phyloP scores from a whole-genome alignment of 2,329 filamentous ascomycete species.

The Aspergillus fijiensis region DNA sequence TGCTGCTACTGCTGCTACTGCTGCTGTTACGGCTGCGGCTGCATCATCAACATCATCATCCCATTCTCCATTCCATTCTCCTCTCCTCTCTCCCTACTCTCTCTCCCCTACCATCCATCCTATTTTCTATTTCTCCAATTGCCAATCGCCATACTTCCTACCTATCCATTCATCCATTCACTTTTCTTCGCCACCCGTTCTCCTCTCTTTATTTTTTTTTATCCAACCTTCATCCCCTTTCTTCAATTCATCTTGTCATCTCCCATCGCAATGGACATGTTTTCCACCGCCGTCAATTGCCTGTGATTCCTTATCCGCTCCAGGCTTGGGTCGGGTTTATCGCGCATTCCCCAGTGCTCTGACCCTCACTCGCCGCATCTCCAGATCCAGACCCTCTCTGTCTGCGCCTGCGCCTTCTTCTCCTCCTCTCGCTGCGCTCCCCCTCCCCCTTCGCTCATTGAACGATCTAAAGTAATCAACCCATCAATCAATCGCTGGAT shows the following conservation, averaged over 20 bases:
- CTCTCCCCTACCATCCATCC: background rate
- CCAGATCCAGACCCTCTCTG: conserved; percentile 2
- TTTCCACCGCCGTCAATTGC: conserved; percentile 7
- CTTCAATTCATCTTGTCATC: conserved; percentile 8
- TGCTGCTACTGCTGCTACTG: background rate
- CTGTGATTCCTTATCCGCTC: conserved; percentile 19
- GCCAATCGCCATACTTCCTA: too few species aligned
- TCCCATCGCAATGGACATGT: conserved; percentile 15
- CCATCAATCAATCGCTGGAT: background rate
- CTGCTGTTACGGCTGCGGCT: background rate
- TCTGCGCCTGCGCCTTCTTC: background rate
- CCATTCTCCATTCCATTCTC: background rate
- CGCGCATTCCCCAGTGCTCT: conserved; percentile 3
- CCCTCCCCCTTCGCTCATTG: background rate
- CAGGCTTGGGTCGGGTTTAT: conserved; percentile 16
- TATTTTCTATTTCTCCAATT: too few species aligned
- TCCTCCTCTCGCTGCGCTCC: background rate
- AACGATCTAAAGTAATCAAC: background rate
- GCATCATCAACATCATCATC: background rate
- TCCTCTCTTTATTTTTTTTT: too few species aligned
- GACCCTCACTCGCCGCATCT: conserved; percentile 2
- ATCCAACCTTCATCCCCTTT: background rate
- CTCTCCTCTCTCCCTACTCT: background rate
- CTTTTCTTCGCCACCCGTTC: too few species aligned
- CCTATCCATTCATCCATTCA: too few species aligned